Percentiles rank a stretch among this genome's conserved stretches.
Evolutionary conservation across 148 eudicot genomes (phyloP).

Genomic region (Rhododendron vialii): DNA sequence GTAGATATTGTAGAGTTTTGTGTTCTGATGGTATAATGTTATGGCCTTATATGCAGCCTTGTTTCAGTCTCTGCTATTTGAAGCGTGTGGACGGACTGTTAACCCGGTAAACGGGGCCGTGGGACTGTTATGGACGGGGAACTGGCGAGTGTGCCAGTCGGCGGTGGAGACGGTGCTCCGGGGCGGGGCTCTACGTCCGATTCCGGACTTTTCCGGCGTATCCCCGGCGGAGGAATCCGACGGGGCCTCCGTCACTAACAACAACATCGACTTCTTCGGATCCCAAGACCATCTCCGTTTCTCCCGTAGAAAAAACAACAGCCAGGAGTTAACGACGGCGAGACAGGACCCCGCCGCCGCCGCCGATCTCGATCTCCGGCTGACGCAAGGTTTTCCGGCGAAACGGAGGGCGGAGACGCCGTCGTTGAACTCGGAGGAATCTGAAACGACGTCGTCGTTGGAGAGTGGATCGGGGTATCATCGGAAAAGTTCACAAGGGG

Average conservation of each 20-base stretch:
- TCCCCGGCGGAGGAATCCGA: conserved; percentile 10
- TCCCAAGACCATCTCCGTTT: conserved; percentile 16
- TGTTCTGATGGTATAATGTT: not conserved
- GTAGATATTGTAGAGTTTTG: conserved; percentile 12
- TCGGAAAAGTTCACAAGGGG: conserved; percentile 3
- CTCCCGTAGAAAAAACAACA: not conserved
- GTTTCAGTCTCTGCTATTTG: conserved; percentile 45
- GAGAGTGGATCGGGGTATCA: conserved; percentile 25
- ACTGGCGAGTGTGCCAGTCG: conserved; percentile 44
- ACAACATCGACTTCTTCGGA: conserved; percentile 15
- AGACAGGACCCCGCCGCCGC: not conserved
- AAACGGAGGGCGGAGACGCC: conserved; percentile 26
- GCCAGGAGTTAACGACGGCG: not conserved
- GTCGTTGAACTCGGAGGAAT: conserved; percentile 31
- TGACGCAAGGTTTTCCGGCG: conserved; percentile 14
- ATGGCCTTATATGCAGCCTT: conserved; percentile 26
- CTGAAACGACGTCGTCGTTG: conserved; percentile 43
- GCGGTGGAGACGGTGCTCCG: conserved; percentile 48
- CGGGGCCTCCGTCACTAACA: conserved; percentile 1
- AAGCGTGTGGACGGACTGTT: conserved; percentile 49
- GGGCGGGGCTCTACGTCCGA: conserved; percentile 28
- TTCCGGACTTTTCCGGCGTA: conserved; percentile 10
- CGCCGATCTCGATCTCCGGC: conserved; percentile 16
- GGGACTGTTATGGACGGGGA: conserved; percentile 45
- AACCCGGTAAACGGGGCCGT: conserved; percentile 52